These are phyloP conservation scores for Glycine soja DNA, from an alignment of 306 rosid species.

Conservation along the genomic window DNA sequence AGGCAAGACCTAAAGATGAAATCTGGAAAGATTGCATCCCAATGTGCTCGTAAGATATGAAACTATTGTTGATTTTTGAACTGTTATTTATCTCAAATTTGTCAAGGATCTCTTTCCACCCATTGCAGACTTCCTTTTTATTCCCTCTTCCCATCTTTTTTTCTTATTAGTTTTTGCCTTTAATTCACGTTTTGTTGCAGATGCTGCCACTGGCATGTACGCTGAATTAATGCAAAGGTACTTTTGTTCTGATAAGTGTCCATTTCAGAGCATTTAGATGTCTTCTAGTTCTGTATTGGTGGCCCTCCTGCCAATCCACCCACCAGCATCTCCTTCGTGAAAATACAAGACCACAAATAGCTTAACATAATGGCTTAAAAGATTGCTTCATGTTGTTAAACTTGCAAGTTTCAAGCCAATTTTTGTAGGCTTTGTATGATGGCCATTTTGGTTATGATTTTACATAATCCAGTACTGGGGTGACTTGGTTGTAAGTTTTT, in stretches of 20 bases:
- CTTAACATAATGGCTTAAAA: not conserved
- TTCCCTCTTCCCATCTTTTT: conserved; percentile 34
- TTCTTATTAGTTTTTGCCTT: conserved; percentile 31
- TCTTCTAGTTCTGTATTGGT: conserved; percentile 13
- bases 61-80: conserved; percentile 21
- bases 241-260: conserved; percentile 32
- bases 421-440: not conserved
- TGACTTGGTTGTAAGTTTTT: not conserved
- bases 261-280: conserved; percentile 25
- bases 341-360: not conserved
- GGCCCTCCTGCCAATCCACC: not conserved
- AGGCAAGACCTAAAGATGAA: conserved; percentile 94
- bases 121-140: conserved; percentile 25
- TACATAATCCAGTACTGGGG: not conserved
- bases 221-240: conserved; percentile 86
- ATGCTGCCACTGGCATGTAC: conserved; percentile 92
- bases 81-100: conserved; percentile 10
- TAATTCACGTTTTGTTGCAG: conserved; percentile 53
- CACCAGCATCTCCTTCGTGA: not conserved
- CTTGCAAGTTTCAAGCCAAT: not conserved
- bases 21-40: conserved; percentile 94
- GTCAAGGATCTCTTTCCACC: not conserved
- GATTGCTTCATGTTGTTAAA: not conserved
- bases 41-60: conserved; percentile 89
- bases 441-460: not conserved